These are phyloP conservation scores for Entomortierella lignicola DNA, from an alignment of 192 early-diverging fungal species.

Conservation along the genomic window DNA sequence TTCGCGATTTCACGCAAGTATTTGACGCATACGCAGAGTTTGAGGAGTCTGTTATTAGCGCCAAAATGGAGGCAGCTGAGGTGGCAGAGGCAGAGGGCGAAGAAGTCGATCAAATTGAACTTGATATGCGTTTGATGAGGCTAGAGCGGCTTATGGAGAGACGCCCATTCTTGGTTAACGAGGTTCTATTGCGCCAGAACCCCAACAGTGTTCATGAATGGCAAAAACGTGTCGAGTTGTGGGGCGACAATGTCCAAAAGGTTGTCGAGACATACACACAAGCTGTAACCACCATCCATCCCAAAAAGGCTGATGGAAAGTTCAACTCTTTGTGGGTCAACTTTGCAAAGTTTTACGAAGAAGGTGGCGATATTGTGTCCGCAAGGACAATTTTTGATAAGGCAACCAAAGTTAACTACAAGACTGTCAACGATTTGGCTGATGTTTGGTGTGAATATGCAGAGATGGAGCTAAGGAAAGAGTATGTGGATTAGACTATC, in stretches of 20 bases:
- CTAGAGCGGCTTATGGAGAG: slow-evolving; percentile 94
- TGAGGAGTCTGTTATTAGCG: slow-evolving; percentile 82
- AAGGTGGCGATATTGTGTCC: slow-evolving; percentile 63
- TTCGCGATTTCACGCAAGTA: slow-evolving; percentile 93
- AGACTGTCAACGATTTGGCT: slow-evolving; percentile 84
- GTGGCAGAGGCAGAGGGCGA: slow-evolving; percentile 65
- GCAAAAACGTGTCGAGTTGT: slow-evolving; percentile 86
- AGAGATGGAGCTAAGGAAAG: slow-evolving; percentile 81
- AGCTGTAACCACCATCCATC: slow-evolving; percentile 79
- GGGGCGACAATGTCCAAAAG: slow-evolving; percentile 65
- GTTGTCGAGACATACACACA: slow-evolving; percentile 79
- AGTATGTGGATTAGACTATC: slow-evolving; percentile 32
- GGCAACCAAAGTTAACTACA: slow-evolving; percentile 85
- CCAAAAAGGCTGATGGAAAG: slow-evolving; percentile 83
- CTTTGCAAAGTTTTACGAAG: slow-evolving; percentile 86
- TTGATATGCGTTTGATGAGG: slow-evolving; percentile 87
- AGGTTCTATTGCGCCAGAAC: slow-evolving; percentile 91
- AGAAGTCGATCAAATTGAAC: slow-evolving; percentile 63
- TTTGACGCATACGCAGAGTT: slow-evolving; percentile 98
- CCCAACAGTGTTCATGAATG: slow-evolving; percentile 93
- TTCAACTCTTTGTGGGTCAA: slow-evolving; percentile 84
- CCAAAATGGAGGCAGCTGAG: slow-evolving; percentile 78
- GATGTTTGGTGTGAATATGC: slow-evolving; percentile 93
- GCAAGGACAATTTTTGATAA: slow-evolving; percentile 87
- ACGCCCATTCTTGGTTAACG: slow-evolving; percentile 92